Evolutionary conservation across 345 rosid genomes (phyloP), one percentile per base, ranked within the genome.

Genomic region (Populus simonii): DNA sequence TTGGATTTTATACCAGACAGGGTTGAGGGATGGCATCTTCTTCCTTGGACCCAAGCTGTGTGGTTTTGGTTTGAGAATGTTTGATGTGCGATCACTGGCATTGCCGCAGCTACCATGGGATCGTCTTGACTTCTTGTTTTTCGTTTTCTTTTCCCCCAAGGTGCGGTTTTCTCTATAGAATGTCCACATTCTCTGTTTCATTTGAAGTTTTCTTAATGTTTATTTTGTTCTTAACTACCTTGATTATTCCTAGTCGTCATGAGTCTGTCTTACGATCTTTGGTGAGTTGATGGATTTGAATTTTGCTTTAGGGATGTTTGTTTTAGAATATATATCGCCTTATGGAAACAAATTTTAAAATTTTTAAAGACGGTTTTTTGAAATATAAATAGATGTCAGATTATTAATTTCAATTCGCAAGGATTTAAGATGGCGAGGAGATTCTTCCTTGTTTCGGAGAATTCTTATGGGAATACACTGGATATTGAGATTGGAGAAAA

Each of bases 21-120:
- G 63, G 63, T 23, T 59, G 63, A 23, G 63, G 63, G 63, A n/a
- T 22, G 16, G 8, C 31, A 41, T 63, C 18, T 33, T 45, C 17
- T 27, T 36, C 18, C 51, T 27, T 47, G 75, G 18, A 31, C n/a
- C 66, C 65, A 10, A 5, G 8, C 11, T 35, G 66, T 35, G 43
- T 13, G 33, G 6, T 22, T n/a, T 13, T 7, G 13, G 57, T 22
- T 45, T 35, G 45, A 72, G 75, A 55, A 33, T 72, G 66, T 51
- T 72, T 72, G 65, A 72, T 72, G 45, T n/a, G 45, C 36, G 22
- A 9, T 59, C 63, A 35, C 41, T 51, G 75, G 33, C 43, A 53
- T 55, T 55, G 29, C 65, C 20, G 5, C 25, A 70, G 35, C 15
- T 45, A 33, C 20, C 41, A 18, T 51, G 75, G 41, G 66, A 55